Base-by-base conservation (phyloP, 2,329 filamentous ascomycete species). In the Calonectria pteridis region DNA sequence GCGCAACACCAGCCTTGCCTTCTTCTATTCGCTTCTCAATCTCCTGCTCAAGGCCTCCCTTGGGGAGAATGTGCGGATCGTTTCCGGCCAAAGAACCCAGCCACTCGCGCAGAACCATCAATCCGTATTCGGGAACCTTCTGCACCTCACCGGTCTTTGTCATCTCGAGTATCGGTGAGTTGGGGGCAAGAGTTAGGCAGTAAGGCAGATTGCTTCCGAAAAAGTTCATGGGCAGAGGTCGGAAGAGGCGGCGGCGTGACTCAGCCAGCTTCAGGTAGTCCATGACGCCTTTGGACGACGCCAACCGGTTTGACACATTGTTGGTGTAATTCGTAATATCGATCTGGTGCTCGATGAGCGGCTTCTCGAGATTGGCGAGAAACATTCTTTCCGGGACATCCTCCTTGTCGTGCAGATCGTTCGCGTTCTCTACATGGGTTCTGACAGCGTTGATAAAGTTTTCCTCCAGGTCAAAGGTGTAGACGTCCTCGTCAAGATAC, bases 231-330 rank as follows among this genome's bases (percentile, higher is more conserved):
- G 71, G 59, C 18, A 73, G 49, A 16, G 71, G 67, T 23, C 66
- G 66, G 66, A 70, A 73, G n/a, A 73, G 40, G 16, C 64, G 40
- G 10, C 63, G 26, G 43, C 67, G 71, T 4, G 67, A 70, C 23
- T 73, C 59, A n/a, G 66, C 67, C 29, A 70, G 66, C n/a, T 51
- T 69, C 23, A 70, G 23, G 23, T 63, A 69, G 28, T 70, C 59
- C 28, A 40, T 23, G 26, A 73, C 14, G 10, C 53, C 26, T 18
- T 37, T 49, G 37, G 67, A 23, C 1, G 49, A 31, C 11, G 14
- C 26, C 5, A 71, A 29, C 23, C 51, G 33, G 10, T 18, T 29
- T 7, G 33, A 26, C 6, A 58, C 51, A 11, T 10, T 43, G 18
- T 20, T 31, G 6, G 51, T 55, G 13, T 67, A 67, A 18, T 46